A percentile compares a stretch with the other conserved stretches of the same genome.
phyloP scores from a whole-genome alignment of 1,284 basidiomycete species.

The Sanghuangporus weigelae region DNA sequence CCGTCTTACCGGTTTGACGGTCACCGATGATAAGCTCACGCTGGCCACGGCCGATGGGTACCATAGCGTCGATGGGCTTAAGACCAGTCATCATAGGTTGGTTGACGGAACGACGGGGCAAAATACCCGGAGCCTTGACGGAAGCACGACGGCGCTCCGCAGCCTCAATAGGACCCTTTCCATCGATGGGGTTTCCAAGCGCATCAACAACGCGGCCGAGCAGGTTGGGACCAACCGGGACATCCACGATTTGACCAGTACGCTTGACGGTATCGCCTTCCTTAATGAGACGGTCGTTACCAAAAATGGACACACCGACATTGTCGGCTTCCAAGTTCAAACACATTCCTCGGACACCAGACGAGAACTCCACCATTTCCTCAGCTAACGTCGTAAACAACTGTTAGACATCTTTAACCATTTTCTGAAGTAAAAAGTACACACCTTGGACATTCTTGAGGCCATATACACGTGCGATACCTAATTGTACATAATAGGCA shows the following conservation, averaged over 20 bases:
- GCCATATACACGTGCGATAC: conserved; percentile 99
- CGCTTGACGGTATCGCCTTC: conserved; percentile 99
- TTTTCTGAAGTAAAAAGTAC: conserved; percentile 22
- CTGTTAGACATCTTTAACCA: conserved; percentile 15
- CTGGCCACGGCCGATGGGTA: conserved; percentile 99
- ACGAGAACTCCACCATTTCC: conserved; percentile 99
- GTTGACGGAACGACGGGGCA: conserved; percentile 98
- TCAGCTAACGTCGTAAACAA: conserved; percentile 57
- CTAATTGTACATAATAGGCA: conserved; percentile 84
- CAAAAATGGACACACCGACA: conserved; percentile 99
- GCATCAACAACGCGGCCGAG: conserved; percentile 99
- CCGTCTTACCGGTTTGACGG: conserved; percentile 99
- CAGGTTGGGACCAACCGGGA: conserved; percentile 93
- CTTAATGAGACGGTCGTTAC: conserved; percentile 99
- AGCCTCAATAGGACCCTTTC: conserved; percentile 95
- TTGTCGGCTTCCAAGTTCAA: conserved; percentile 99
- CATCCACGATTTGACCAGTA: conserved; percentile 99
- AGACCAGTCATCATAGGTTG: conserved; percentile 99
- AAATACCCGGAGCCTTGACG: conserved; percentile 97
- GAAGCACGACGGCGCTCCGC: conserved; percentile 93
- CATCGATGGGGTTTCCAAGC: conserved; percentile 98
- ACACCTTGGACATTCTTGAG: conserved; percentile 87
- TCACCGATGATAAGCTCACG: conserved; percentile 99
- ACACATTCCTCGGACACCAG: conserved; percentile 97
- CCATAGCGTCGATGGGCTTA: conserved; percentile 99